These are phyloP conservation scores for Sphagnum contortum DNA, from an alignment of 225 moss, liverwort and hornwort genomes.

Conservation along the genomic window DNA sequence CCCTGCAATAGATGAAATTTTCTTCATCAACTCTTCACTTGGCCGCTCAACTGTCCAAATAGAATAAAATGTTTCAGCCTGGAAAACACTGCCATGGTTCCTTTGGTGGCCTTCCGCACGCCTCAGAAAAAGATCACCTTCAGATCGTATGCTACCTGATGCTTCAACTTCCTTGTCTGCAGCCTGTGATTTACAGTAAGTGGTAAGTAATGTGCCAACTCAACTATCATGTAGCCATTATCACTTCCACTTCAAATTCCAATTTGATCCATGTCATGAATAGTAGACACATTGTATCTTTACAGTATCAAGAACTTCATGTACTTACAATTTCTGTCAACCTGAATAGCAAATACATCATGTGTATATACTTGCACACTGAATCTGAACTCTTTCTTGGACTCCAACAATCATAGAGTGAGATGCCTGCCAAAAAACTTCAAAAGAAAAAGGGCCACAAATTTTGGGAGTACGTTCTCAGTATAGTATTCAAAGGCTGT, in stretches of 20 bases:
- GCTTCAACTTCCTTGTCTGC: slow-evolving; percentile 34
- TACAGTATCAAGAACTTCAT: too few relatives aligned
- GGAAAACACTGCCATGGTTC: slow-evolving; percentile 48
- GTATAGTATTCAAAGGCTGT: slow-evolving; percentile 89
- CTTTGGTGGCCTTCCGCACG: slow-evolving; percentile 36
- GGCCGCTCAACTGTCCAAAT: slow-evolving; percentile 66
- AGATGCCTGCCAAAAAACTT: too few relatives aligned
- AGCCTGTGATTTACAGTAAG: slow-evolving; percentile 24
- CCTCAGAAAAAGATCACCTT: slow-evolving; percentile 49
- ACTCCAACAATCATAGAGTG: too few relatives aligned
- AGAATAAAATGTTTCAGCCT: slow-evolving; percentile 44
- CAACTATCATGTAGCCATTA: too few relatives aligned
- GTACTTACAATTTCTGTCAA: too few relatives aligned
- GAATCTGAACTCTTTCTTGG: too few relatives aligned
- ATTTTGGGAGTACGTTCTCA: slow-evolving; percentile 45
- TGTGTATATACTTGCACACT: not conserved
- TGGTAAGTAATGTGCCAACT: too few relatives aligned
- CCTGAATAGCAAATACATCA: too few relatives aligned
- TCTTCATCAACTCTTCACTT: slow-evolving; percentile 43
- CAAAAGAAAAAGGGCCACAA: too few relatives aligned
- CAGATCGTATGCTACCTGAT: slow-evolving; percentile 36
- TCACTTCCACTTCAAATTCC: too few relatives aligned
- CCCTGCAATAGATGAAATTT: slow-evolving; percentile 42
- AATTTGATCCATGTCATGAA: too few relatives aligned
- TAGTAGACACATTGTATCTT: too few relatives aligned